Percentiles rank a stretch among this genome's conserved stretches.
These are phyloP conservation scores for Oligophagozyma castellii DNA, from an alignment of 1,139 yeast genomes.

Conservation along the genomic window DNA sequence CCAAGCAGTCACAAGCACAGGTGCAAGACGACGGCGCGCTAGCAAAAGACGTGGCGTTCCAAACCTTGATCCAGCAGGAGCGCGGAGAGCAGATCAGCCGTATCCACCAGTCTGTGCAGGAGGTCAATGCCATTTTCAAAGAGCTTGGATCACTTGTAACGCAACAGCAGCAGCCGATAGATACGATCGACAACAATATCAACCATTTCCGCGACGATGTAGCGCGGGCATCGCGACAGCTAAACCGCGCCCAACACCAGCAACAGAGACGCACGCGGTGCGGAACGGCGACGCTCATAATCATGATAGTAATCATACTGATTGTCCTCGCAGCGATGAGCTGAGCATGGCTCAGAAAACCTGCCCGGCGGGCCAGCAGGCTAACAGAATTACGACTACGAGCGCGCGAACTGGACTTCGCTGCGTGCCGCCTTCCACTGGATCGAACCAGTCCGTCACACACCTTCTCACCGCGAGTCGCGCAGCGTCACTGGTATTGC, in stretches of 20 bases:
- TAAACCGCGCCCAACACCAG: slow-evolving; percentile 59
- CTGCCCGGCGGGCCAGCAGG: too few relatives aligned
- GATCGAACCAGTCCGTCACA: not conserved
- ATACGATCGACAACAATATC: slow-evolving; percentile 69
- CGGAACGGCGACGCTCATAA: slow-evolving; percentile 42
- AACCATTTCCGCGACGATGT: slow-evolving; percentile 51
- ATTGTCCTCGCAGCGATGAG: slow-evolving; percentile 28
- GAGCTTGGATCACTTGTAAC: slow-evolving; percentile 65
- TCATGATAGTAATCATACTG: slow-evolving; percentile 30
- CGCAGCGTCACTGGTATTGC: too few relatives aligned
- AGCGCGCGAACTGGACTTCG: too few relatives aligned
- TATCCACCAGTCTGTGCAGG: slow-evolving; percentile 66
- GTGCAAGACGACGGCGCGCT: slow-evolving; percentile 22
- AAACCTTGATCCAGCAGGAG: slow-evolving; percentile 53
- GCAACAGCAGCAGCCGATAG: slow-evolving; percentile 77
- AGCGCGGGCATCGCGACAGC: slow-evolving; percentile 56
- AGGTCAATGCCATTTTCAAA: slow-evolving; percentile 71
- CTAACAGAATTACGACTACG: too few relatives aligned
- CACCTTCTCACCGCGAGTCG: not conserved
- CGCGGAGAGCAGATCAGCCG: slow-evolving; percentile 59
- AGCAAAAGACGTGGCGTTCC: slow-evolving; percentile 57
- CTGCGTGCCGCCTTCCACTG: too few relatives aligned
- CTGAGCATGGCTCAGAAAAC: too few relatives aligned
- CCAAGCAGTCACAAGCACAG: slow-evolving; percentile 21
- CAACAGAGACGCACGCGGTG: slow-evolving; percentile 61